A percentile compares a stretch with the other conserved stretches of the same genome.
phyloP scores from a whole-genome alignment of 2,329 filamentous ascomycete species.

The Aureobasidium lini region DNA sequence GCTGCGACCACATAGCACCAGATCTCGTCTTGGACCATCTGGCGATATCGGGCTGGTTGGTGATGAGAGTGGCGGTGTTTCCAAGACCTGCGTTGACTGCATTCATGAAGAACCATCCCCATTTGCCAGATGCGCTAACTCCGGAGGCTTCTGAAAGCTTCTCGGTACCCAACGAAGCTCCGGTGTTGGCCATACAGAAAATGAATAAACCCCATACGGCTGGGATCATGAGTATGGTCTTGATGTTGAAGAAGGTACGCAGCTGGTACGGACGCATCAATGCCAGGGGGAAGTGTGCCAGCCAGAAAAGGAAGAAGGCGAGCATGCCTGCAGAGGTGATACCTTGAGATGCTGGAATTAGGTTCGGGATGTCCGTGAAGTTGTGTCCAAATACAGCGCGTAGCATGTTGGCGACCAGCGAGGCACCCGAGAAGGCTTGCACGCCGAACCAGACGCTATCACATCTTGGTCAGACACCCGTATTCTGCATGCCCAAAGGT shows the following conservation, averaged over 20 bases:
- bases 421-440: conserved; percentile 20
- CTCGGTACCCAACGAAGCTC: conserved; percentile 26
- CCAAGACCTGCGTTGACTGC: conserved; percentile 38
- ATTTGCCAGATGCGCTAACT: conserved; percentile 2
- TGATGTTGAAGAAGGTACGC: conserved; percentile 40
- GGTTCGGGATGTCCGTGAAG: conserved; percentile 29
- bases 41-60: conserved; percentile 43
- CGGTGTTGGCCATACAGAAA: conserved; percentile 34
- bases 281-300: conserved; percentile 29
- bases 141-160: conserved; percentile 9
- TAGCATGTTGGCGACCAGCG: conserved; percentile 22
- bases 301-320: conserved; percentile 25
- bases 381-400: conserved; percentile 28
- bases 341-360: conserved; percentile 31
- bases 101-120: conserved; percentile 33
- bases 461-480: neutral
- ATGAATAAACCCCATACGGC: conserved; percentile 37
- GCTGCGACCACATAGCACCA: conserved; percentile 37
- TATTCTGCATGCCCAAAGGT: neutral
- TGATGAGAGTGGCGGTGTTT: conserved; percentile 44
- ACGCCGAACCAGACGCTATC: conserved; percentile 11
- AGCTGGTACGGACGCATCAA: conserved; percentile 40
- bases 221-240: conserved; percentile 43
- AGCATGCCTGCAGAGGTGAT: conserved; percentile 35
- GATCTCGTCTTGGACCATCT: conserved; percentile 33